Evolutionary conservation across 139 green algal species (phyloP), one percentile per base, ranked within the genome.

Genomic region (Dunaliella primolecta): DNA sequence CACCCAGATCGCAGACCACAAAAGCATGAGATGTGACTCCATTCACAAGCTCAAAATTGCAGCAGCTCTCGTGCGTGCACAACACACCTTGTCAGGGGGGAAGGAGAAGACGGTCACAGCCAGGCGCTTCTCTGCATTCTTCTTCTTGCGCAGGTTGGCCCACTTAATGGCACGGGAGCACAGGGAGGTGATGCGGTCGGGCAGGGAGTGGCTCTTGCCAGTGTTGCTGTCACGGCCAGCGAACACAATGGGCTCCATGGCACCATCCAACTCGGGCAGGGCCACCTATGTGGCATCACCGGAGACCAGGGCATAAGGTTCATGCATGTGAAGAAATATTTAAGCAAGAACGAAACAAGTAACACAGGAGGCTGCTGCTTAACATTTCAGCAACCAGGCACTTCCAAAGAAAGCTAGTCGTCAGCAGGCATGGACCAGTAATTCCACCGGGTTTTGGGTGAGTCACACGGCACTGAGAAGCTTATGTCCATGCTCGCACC

Each of bases 181-280:
- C 78, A 99, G 92, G 7, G 91, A 86, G 71, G 95, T 88, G 56
- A 99, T 96, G 89, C 97, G 94, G 91, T 99, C 97, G 38, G 97
- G 95, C 84, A 99, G 95, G 31, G 97, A 95, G 94, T 99, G 97
- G 31, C 91, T 96, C 94, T 99, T 99, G 91, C 97, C 97, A 3
- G 97, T 99, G 91, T 93, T 95, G 87, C 90, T 94, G 91, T 99
- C 97, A 29, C 97, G 91, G 30, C 97, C 97, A 36, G 97, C 97
- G 89, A 99, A 99, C 57, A 99, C 95, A 70, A 99, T 98, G 77
- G 97, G 97, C 95, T 99, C 97, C 30, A 99, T 94, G 77, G 91
- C 97, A 77, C 97, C 97, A 85, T 99, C 97, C 80, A 99, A 94
- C 95, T 99, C 97, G 36, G 97, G 97, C 85, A 99, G 93, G 0